Evolutionary conservation across 2,329 filamentous ascomycete genomes (phyloP), one percentile per base, ranked within the genome.

Genomic region (Ploettnerulaceae sp.): DNA sequence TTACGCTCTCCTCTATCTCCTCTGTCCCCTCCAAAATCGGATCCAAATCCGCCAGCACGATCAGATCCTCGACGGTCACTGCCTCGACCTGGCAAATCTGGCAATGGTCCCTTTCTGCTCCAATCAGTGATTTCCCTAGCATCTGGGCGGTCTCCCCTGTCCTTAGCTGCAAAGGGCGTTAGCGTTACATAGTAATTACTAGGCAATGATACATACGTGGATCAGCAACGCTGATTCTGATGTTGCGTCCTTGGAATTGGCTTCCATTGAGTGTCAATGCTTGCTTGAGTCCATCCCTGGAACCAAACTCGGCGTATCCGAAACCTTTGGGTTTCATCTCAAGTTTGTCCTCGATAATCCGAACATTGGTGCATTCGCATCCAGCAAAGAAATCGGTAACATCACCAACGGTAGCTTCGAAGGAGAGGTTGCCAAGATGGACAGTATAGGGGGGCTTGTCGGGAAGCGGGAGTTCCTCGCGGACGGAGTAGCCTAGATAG

Each of bases 311-410:
- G 56, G 95, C 91, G 67, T 98, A 98, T 52, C 91, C 93, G 62
- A 98, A 98, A 38, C 93, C 93, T 75, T 98, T 98, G 56, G 93
- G 93, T 64, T 90, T 89, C 68, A 85, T 82, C 65, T 93, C 86
- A 67, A 95, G 77, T 65, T 91, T 93, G 70, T 98, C 94, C 72
- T 96, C 91, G 55, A 98, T 95, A 61, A 98, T 89, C 62, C 93
- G 87, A 57, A 98, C 89, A 65, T 82, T 96, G 57, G 86, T 86
- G 59, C 96, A 84, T 55, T 89, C 79, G 67, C 91, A 96, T 47
- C 77, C 87, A 42, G 75, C 71, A 64, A 98, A 95, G 64, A 97
- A 93, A 42, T 89, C 86, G 59, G 77, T 82, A 54, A 98, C 84
- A 61, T 90, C 85, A 57, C 82, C 85, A 55, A 80, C 78, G 44